Base-by-base conservation (phyloP, 306 rosid genomes). In the Morella rubra region DNA sequence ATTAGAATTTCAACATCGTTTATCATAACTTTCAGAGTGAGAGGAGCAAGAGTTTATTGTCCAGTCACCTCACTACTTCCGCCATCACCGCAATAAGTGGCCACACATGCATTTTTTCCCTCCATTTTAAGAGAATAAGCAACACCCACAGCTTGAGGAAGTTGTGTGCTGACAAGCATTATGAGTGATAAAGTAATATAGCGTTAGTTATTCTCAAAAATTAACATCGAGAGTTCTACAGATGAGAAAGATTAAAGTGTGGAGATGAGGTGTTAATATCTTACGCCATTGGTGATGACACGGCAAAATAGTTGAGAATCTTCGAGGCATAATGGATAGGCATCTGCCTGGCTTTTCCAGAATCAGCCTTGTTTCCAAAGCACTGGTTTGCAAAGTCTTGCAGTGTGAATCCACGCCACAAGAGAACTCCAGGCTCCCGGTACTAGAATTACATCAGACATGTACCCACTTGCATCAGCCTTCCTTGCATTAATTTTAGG, bases 341-440 rank as follows among this genome's bases (percentile, higher is more conserved):
- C 97, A 89, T 91, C 52, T 91, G 97, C 49, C 87, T 83, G 45
- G 92, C 93, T 86, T 86, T 89, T 15, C 97, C 97, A 15, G 70
- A 52, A 77, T 91, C 97, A 13, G 49, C 75, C 37, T 67, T 72
- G 85, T 89, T 91, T 86, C 93, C 93, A 22, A 89, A 85, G 72
- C 82, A 78, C 40, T 91, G 97, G 72, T 89, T 69, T 0, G 90
- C 92, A 78, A 91, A 85, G 58, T 91, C 92, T 79, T 91, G 90
- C 84, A 89, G 75, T 11, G 91, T 81, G 71, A 91, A 91, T 27
- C 97, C 97, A 49, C 97, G 90, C 97, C 97, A 91, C 64, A 91
- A 14, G 19, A 91, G 78, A 77, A 89, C 83, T 16, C 93, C 97
- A 0, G 93, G 89, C 84, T 91, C 97, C 41, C 97, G 87, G 70